Base-by-base conservation (phyloP, 148 eudicot genomes). In the Heliamphora exappendiculata region DNA sequence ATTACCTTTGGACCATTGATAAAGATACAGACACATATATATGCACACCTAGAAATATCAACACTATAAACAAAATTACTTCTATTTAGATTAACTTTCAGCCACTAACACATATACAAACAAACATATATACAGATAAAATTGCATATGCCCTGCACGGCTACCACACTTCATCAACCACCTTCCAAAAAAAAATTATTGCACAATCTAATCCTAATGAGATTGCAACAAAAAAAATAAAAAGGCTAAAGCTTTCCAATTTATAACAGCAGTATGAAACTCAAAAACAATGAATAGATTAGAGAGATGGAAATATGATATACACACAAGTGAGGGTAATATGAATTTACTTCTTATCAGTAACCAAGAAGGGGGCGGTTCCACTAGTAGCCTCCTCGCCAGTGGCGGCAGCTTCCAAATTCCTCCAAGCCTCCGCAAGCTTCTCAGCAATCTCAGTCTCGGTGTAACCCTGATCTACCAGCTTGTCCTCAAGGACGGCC, bases 381-480 rank as follows among this genome's bases (percentile, higher is more conserved):
- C 81, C 87, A 42, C 72, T 85, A 19, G 72, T 66, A 31, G 19
- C 85, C 53, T 68, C 82, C 2, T 75, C n/a, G n/a, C n/a, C 83
- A n/a, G 87, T 83, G 12, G 82, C 86, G 9, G 85, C 87, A 29
- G 87, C 88, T 79, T 95, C 96, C 58, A 95, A 86, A 49, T 78
- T 84, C 62, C 70, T 62, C 69, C 96, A 78, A 31, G 89, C 89
- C 78, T 91, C 91, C 34, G 81, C 81, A 14, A 93, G 80, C 85
- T 85, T 92, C 45, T 86, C 93, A 14, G 85, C 82, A 64, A 95
- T 86, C 84, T 95, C 93, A 0, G 81, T 78, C 28, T 89, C 94
- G 2, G 96, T 89, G 28, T 88, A 95, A 0, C 98, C 98, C 82
- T 95, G 91, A 70, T 95, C 90, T 24, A 49, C 69, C 19, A 95